Conservation (phyloP, 148 eudicot species). For the Rhododendron griersonianum region DNA sequence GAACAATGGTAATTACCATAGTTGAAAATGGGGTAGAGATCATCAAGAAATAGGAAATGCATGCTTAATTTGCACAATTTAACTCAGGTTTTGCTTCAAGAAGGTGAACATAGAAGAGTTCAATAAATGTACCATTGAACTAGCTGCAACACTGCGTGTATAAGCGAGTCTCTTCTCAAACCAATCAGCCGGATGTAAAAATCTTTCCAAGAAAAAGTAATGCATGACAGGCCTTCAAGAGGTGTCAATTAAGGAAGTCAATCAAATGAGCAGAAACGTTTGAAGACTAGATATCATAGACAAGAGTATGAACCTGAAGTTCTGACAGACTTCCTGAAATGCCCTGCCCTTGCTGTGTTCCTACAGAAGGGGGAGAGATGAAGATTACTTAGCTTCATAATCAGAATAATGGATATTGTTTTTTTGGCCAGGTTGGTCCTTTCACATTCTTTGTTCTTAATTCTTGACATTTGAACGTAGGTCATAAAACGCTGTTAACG, state of each 20-base stretch:
- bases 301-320: constrained; percentile 55
- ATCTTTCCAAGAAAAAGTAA: constrained; percentile 87
- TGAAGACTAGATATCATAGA: background rate
- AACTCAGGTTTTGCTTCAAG: background rate
- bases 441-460: background rate
- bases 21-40: background rate
- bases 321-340: constrained; percentile 72
- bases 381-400: background rate
- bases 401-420: background rate
- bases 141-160: constrained; percentile 92
- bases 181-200: constrained; percentile 95
- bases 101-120: background rate
- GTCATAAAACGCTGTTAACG: constrained; percentile 5
- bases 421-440: background rate
- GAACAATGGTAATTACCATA: background rate
- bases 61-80: background rate
- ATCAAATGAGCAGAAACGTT: background rate
- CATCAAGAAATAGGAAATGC: background rate
- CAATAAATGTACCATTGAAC: constrained; percentile 73
- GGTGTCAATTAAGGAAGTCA: constrained; percentile 10
- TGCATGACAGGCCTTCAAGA: constrained; percentile 95
- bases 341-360: constrained; percentile 84
- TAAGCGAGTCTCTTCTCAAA: constrained; percentile 94
- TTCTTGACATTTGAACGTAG: background rate
- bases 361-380: constrained; percentile 29